Conservation (phyloP, 768 basidiomycete species). For the Mycena amicta region DNA sequence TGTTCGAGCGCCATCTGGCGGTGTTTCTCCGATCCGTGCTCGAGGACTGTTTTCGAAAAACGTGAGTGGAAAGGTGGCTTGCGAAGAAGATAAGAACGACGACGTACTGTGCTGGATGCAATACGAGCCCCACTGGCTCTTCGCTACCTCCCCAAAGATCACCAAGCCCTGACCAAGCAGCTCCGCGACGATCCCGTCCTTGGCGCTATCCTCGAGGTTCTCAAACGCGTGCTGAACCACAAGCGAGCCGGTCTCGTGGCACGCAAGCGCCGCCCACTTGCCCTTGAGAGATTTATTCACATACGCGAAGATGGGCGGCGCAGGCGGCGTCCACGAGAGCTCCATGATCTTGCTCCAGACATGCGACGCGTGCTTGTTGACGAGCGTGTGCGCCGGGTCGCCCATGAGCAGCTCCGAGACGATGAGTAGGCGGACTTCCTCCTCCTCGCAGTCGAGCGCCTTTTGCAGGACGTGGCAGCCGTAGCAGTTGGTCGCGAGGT, state of each 20-base stretch:
- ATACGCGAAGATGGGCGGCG: conserved; percentile 85
- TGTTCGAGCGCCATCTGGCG: conserved; percentile 78
- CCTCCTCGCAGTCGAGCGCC: conserved; percentile 85
- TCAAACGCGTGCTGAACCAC: conserved; percentile 88
- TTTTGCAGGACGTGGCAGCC: conserved; percentile 90
- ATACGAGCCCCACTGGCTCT: conserved; percentile 90
- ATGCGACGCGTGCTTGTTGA: conserved; percentile 90
- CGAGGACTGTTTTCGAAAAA: conserved; percentile 58
- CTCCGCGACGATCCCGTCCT: conserved; percentile 84
- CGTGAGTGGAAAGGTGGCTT: neutral
- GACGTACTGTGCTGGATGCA: conserved; percentile 82
- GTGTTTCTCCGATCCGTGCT: conserved; percentile 80
- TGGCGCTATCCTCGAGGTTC: conserved; percentile 80
- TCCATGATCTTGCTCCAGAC: conserved; percentile 98
- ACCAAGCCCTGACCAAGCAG: conserved; percentile 70
- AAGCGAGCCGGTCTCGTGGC: conserved; percentile 87
- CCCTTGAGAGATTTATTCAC: conserved; percentile 88
- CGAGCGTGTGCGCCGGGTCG: conserved; percentile 83
- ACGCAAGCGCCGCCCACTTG: conserved; percentile 87
- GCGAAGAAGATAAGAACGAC: conserved; percentile 2
- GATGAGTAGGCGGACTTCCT: conserved; percentile 75
- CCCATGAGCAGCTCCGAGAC: conserved; percentile 84
- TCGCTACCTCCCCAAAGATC: conserved; percentile 75
- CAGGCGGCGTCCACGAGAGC: conserved; percentile 82
- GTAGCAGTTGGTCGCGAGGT: conserved; percentile 87